phyloP scores from a whole-genome alignment of 495 filamentous ascomycete genomes.

The Aspergillus campestris region DNA sequence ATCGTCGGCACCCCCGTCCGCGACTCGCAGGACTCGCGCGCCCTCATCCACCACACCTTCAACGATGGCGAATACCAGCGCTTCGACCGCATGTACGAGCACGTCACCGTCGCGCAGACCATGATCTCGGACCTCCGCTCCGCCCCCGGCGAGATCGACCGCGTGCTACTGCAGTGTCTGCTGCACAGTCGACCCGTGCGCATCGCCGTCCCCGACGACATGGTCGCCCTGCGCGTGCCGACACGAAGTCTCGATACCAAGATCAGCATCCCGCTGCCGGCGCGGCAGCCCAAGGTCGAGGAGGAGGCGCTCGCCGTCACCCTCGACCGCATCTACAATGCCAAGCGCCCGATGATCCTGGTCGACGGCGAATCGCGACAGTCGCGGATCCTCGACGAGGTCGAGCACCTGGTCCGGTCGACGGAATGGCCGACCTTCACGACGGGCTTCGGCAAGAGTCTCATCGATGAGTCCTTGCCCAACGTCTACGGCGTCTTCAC shows the following conservation, averaged over 20 bases:
- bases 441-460: constrained; percentile 22
- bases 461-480: constrained; percentile 21
- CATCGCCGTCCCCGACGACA: constrained; percentile 29
- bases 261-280: background rate
- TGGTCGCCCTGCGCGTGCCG: constrained; percentile 20
- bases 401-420: constrained; percentile 12
- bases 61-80: constrained; percentile 26
- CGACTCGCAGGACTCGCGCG: constrained; percentile 13
- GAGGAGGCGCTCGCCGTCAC: constrained; percentile 4
- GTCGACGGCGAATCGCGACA: constrained; percentile 21
- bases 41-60: constrained; percentile 33
- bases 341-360: constrained; percentile 23
- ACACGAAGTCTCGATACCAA: background rate
- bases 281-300: constrained; percentile 1
- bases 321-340: constrained; percentile 16
- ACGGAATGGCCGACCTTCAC: constrained; percentile 24
- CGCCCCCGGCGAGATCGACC: constrained; percentile 27
- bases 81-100: constrained; percentile 25
- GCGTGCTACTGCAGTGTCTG: constrained; percentile 21
- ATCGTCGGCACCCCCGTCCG: constrained; percentile 53
- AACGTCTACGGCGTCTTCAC: constrained; percentile 25
- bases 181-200: constrained; percentile 32
- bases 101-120: constrained; percentile 27
- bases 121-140: constrained; percentile 19
- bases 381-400: constrained; percentile 11